phyloP scores from a whole-genome alignment of 1,139 yeast genomes.

The Candida neerlandica region DNA sequence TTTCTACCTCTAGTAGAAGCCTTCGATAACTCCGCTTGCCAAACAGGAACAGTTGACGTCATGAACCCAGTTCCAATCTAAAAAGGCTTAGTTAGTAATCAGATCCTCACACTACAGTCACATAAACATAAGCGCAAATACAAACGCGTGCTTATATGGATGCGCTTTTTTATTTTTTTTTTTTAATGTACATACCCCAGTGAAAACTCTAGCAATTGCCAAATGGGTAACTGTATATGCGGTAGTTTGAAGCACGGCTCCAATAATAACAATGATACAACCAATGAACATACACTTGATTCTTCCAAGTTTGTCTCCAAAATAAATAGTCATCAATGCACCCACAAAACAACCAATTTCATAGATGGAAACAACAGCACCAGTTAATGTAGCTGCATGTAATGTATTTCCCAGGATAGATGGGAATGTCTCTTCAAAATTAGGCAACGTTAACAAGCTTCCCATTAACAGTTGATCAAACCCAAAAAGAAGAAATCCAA shows the following conservation, averaged over 20 bases:
- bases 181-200: conserved; percentile 16
- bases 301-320: conserved; percentile 40
- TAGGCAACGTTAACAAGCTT: conserved; percentile 40
- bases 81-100: background rate
- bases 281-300: conserved; percentile 34
- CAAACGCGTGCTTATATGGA: too few species aligned
- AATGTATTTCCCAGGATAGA: conserved; percentile 26
- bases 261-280: conserved; percentile 34
- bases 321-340: conserved; percentile 36
- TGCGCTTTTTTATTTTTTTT: background rate
- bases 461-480: conserved; percentile 57
- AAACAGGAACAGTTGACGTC: conserved; percentile 43
- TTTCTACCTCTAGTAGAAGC: conserved; percentile 38
- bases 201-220: conserved; percentile 43
- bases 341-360: conserved; percentile 41
- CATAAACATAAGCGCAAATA: too few species aligned
- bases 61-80: conserved; percentile 43
- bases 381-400: conserved; percentile 33
- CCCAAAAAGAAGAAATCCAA: conserved; percentile 42
- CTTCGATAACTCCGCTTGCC: conserved; percentile 41
- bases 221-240: conserved; percentile 36
- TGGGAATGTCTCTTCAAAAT: conserved; percentile 43
- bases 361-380: conserved; percentile 36
- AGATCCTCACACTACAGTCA: too few species aligned
- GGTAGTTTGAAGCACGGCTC: conserved; percentile 40